phyloP scores from a whole-genome alignment of 1,284 basidiomycete species.

The Phylloboletellus chloephorus region DNA sequence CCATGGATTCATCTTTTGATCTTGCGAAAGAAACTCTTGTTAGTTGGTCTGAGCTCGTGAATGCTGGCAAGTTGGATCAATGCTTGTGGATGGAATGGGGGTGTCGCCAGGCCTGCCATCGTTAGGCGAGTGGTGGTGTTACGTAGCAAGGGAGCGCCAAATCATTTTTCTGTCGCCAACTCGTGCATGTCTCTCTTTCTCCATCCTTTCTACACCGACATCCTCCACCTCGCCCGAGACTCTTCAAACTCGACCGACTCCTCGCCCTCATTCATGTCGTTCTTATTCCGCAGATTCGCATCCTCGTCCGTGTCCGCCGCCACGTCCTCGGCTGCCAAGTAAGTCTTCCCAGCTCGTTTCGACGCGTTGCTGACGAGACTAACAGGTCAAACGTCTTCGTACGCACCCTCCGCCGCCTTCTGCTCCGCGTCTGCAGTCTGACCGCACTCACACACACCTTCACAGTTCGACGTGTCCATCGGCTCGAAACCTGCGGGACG shows the following conservation, averaged over 20 bases:
- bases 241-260: conserved; percentile 12
- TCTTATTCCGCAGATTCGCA: conserved; percentile 26
- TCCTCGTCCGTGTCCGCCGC: conserved; percentile 25
- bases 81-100: neutral
- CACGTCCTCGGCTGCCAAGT: conserved; percentile 27
- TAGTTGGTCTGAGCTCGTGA: no score
- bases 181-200: conserved; percentile 21
- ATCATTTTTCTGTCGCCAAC: neutral
- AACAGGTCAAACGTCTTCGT: conserved; percentile 49
- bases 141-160: neutral
- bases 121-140: no score
- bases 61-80: neutral
- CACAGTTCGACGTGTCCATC: conserved; percentile 80
- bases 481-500: conserved; percentile 64
- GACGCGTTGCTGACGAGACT: conserved; percentile 13
- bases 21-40: no score
- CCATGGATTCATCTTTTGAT: neutral
- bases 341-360: neutral
- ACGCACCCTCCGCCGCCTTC: conserved; percentile 19
- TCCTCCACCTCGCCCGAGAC: conserved; percentile 19
- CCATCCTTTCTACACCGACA: conserved; percentile 22
- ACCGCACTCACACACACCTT: neutral
- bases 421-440: neutral
- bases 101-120: no score
- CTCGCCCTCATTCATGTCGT: conserved; percentile 23